Evolutionary conservation across 1,284 basidiomycete genomes (phyloP).

Genomic region (Pseudozyma hubeiensis): DNA sequence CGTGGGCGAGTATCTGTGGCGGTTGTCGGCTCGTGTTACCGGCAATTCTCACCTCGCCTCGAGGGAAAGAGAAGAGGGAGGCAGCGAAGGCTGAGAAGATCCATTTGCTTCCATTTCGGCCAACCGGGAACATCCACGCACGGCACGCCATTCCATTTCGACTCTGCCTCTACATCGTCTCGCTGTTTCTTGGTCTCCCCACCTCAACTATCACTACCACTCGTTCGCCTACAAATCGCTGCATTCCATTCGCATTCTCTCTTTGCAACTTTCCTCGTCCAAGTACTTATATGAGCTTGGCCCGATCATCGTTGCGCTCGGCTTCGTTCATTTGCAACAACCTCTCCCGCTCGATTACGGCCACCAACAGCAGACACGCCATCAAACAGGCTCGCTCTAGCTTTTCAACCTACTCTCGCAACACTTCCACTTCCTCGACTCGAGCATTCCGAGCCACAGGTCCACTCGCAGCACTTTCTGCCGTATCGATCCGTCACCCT

Average conservation of each 20-base stretch:
- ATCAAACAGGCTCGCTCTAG: constrained; percentile 8
- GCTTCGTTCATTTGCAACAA: constrained; percentile 16
- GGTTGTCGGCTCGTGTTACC: not conserved
- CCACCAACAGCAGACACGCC: not conserved
- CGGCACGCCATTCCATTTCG: constrained; percentile 6
- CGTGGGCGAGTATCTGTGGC: not conserved
- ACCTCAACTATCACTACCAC: not conserved
- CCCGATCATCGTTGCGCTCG: constrained; percentile 40
- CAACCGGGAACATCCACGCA: constrained; percentile 3
- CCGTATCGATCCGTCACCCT: constrained; percentile 24
- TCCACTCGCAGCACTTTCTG: constrained; percentile 44
- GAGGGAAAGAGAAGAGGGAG: not conserved
- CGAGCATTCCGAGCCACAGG: constrained; percentile 23
- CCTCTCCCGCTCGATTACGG: constrained; percentile 4
- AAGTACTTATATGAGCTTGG: constrained; percentile 41
- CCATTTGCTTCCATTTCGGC: constrained; percentile 30
- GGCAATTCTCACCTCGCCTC: not conserved
- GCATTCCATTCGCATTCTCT: not conserved
- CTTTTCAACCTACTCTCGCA: constrained; percentile 39
- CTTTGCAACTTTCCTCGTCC: constrained; percentile 2
- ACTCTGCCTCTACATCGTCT: not conserved
- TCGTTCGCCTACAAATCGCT: not conserved
- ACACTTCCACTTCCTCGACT: constrained; percentile 2
- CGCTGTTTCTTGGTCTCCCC: not conserved
- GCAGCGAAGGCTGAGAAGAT: constrained; percentile 19